Conservation (phyloP, 768 basidiomycete species). For the Kwoniella pini region DNA sequence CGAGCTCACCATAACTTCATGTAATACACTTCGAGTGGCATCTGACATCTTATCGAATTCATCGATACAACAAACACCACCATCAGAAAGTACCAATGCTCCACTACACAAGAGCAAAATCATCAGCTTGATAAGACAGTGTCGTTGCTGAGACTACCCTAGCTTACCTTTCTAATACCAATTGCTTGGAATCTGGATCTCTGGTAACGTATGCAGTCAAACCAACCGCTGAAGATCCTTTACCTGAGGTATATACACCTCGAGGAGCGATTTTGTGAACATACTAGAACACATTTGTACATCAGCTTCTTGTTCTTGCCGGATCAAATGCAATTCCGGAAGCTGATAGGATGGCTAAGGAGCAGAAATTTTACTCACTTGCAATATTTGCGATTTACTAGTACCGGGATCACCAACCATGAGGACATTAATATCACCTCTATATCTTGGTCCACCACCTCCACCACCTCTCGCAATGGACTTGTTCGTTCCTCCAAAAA, state of each 20-base stretch:
- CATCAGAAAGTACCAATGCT: conserved; percentile 60
- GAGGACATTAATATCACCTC: conserved; percentile 96
- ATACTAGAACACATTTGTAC: conserved; percentile 63
- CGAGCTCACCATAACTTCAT: conserved; percentile 58
- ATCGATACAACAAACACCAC: conserved; percentile 97
- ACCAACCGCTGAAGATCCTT: conserved; percentile 98
- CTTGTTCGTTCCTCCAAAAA: conserved; percentile 99
- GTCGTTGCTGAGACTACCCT: neutral
- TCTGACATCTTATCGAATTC: conserved; percentile 73
- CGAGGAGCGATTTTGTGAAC: conserved; percentile 98
- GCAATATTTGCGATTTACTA: conserved; percentile 93
- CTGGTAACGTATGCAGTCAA: conserved; percentile 97
- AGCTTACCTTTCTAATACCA: conserved; percentile 87
- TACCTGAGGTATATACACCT: conserved; percentile 96
- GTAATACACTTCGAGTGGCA: conserved; percentile 58
- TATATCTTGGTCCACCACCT: conserved; percentile 90
- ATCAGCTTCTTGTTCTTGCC: no score
- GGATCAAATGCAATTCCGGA: no score
- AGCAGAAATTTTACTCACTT: conserved; percentile 59
- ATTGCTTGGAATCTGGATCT: conserved; percentile 96
- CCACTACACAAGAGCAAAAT: conserved; percentile 13
- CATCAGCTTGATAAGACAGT: neutral
- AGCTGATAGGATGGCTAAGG: no score
- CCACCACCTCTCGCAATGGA: conserved; percentile 88
- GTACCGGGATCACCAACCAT: conserved; percentile 99